Evolutionary conservation across 108 stramenopile genomes (phyloP).

Genomic region (Cyclotella atomus): DNA sequence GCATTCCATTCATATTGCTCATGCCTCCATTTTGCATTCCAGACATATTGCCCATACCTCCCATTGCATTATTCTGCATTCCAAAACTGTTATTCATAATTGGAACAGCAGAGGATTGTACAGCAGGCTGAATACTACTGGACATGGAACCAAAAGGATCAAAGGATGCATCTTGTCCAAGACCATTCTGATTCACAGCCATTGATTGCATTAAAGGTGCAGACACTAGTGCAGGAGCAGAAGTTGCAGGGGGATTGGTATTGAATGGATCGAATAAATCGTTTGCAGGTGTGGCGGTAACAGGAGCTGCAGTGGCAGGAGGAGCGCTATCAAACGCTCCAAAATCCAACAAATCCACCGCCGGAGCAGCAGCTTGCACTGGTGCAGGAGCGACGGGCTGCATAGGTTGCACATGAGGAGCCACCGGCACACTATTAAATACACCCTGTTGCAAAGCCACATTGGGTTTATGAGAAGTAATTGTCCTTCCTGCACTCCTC

Average conservation of each 20-base stretch:
- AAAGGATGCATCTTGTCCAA: slow-evolving; percentile 22
- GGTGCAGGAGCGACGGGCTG: neutral
- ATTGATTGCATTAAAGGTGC: slow-evolving; percentile 1
- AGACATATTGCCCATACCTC: slow-evolving; percentile 13
- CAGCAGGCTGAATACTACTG: slow-evolving; percentile 7
- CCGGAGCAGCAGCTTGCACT: slow-evolving; percentile 31
- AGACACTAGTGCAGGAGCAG: neutral
- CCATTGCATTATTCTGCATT: no score
- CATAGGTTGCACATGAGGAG: slow-evolving; percentile 26
- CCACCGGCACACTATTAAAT: no score
- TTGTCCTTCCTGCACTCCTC: neutral
- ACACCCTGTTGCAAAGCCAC: neutral
- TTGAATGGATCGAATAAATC: slow-evolving; percentile 42
- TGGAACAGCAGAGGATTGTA: slow-evolving; percentile 19
- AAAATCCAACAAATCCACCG: slow-evolving; percentile 70
- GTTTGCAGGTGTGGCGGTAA: no score
- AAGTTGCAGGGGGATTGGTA: neutral
- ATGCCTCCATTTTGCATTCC: no score
- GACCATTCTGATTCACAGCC: neutral
- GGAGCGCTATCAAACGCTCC: slow-evolving; percentile 36
- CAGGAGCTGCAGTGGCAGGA: slow-evolving; percentile 11
- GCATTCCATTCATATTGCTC: no score
- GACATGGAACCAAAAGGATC: slow-evolving; percentile 36
- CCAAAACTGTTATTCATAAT: slow-evolving; percentile 29
- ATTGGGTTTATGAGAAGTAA: neutral